Percentiles rank a stretch among this genome's conserved stretches.
Conservation (phyloP, 2,329 filamentous ascomycete species). For the Xylariomycetidae sp. region DNA sequence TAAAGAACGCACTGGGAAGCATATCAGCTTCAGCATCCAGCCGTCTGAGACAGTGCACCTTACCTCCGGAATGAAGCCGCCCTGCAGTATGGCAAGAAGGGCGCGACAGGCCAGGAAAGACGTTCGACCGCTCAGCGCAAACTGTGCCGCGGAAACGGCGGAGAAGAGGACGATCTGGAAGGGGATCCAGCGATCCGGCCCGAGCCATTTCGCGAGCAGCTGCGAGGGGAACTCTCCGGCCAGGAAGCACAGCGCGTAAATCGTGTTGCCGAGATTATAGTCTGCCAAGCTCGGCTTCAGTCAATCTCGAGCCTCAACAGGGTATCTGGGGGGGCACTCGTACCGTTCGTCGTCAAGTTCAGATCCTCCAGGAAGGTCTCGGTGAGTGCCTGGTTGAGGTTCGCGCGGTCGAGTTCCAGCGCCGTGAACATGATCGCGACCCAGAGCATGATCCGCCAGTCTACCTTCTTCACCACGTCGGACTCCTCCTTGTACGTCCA, state of each 20-base stretch:
- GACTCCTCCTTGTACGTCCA: constrained; percentile 30
- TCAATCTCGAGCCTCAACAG: too few species aligned
- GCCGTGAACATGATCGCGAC: constrained; percentile 43
- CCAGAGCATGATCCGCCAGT: constrained; percentile 38
- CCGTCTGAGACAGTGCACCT: background rate
- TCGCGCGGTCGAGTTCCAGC: constrained; percentile 44
- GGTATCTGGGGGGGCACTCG: background rate
- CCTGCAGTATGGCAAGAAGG: constrained; percentile 21
- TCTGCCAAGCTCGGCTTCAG: constrained; percentile 21
- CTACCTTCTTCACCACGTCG: constrained; percentile 24
- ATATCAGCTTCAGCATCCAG: background rate
- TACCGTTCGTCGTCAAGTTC: constrained; percentile 37
- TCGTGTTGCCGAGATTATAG: constrained; percentile 48
- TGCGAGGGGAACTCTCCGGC: constrained; percentile 56
- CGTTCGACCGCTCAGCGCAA: constrained; percentile 15
- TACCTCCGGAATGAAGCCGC: constrained; percentile 28
- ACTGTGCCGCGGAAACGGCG: constrained; percentile 23
- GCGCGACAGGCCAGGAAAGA: constrained; percentile 22
- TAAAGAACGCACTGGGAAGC: constrained; percentile 23
- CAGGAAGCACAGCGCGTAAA: constrained; percentile 48
- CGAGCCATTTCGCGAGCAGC: constrained; percentile 47
- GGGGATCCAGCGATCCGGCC: constrained; percentile 25
- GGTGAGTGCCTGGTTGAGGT: constrained; percentile 39
- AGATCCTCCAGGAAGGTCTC: constrained; percentile 42
- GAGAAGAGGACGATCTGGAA: constrained; percentile 23